Evolutionary conservation across 345 rosid species (phyloP).

Genomic region (Hypericum androsaemum): DNA sequence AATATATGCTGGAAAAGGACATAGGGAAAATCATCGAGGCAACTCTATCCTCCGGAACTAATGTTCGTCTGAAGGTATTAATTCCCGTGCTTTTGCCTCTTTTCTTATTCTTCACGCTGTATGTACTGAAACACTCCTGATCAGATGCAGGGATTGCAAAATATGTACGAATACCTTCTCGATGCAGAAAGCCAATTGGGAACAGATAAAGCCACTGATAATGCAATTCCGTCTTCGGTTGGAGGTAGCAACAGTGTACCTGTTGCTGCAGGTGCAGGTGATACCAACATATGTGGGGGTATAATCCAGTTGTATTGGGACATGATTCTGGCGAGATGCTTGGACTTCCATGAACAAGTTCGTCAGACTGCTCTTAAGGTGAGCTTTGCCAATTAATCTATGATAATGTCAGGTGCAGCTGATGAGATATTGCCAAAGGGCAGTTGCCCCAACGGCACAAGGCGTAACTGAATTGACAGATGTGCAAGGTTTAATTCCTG

Average conservation of each 20-base stretch:
- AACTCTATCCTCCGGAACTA: conserved; percentile 55
- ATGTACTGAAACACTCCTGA: conserved; percentile 20
- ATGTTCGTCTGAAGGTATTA: conserved; percentile 77
- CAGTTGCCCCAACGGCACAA: no score
- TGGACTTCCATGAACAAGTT: conserved; percentile 77
- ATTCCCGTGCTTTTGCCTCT: not conserved
- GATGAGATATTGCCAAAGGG: no score
- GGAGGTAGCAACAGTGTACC: conserved; percentile 63
- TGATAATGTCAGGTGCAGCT: no score
- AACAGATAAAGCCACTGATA: conserved; percentile 41
- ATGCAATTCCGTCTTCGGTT: conserved; percentile 26
- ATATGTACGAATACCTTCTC: conserved; percentile 88
- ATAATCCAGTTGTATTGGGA: conserved; percentile 95
- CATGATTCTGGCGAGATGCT: conserved; percentile 71
- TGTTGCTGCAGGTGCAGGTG: conserved; percentile 99
- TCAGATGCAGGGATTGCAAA: conserved; percentile 93
- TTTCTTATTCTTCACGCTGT: conserved; percentile 4
- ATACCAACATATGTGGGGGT: conserved; percentile 98
- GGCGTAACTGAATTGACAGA: no score
- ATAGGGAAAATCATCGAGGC: conserved; percentile 74
- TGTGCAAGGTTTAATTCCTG: no score
- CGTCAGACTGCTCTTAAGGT: conserved; percentile 92
- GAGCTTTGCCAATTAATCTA: conserved; percentile 8
- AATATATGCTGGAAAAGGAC: conserved; percentile 93
- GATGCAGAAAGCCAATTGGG: conserved; percentile 93